phyloP scores from a whole-genome alignment of 2,329 filamentous ascomycete species.

The Colletotrichum musicola region DNA sequence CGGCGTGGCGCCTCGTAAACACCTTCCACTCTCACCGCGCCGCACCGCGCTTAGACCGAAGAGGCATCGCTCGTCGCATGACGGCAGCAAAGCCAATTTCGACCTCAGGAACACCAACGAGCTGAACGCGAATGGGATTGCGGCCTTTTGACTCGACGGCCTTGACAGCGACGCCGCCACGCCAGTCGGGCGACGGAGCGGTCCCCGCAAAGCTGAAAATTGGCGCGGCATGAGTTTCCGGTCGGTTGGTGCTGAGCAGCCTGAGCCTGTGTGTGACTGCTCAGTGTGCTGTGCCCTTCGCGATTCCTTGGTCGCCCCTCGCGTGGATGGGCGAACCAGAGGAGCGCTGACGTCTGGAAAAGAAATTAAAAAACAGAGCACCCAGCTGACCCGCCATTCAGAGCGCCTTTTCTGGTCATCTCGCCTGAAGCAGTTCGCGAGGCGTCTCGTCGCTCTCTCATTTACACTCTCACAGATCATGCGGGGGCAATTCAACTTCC shows the following conservation, averaged over 20 bases:
- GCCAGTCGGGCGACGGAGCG: not conserved
- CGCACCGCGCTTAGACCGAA: slow-evolving; percentile 19
- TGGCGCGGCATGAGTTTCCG: not conserved
- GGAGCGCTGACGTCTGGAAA: not conserved
- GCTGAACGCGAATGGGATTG: slow-evolving; percentile 5
- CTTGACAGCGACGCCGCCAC: not conserved
- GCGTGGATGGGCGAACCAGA: not conserved
- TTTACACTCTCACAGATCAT: not conserved
- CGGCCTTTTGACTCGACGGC: slow-evolving; percentile 10
- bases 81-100: slow-evolving; percentile 13
- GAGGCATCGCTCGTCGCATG: slow-evolving; percentile 2
- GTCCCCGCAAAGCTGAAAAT: slow-evolving; percentile 18
- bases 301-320: not conserved
- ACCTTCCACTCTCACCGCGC: slow-evolving; percentile 11
- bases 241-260: not conserved
- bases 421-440: no score
- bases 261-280: not conserved
- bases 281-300: not conserved
- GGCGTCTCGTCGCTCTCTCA: no score
- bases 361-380: no score
- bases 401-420: no score
- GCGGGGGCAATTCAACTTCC: not conserved
- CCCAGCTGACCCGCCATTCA: no score
- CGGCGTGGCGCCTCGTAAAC: slow-evolving; percentile 3
- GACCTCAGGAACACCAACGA: not conserved